phyloP scores from a whole-genome alignment of 2,329 filamentous ascomycete species.

The Penicillium sp. region DNA sequence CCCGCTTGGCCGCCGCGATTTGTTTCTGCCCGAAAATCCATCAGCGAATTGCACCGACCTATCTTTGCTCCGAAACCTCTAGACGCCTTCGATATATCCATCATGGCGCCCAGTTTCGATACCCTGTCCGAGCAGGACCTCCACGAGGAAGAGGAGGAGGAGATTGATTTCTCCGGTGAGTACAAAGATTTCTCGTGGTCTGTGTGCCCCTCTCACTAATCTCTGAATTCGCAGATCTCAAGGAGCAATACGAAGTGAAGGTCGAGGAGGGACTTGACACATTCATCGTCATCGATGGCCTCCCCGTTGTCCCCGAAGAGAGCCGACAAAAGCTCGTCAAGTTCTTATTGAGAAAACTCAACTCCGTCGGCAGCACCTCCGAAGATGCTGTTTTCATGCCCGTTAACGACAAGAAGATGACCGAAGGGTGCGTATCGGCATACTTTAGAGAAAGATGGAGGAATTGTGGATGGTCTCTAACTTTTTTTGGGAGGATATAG shows the following conservation, averaged over 20 bases:
- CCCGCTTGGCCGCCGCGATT: constrained; percentile 28
- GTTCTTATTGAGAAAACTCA: constrained; percentile 91
- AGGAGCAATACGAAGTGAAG: constrained; percentile 91
- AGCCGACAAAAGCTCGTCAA: constrained; percentile 93
- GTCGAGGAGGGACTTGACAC: constrained; percentile 94
- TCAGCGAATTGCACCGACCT: constrained; percentile 24
- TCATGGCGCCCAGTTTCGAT: constrained; percentile 91
- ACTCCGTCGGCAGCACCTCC: constrained; percentile 74
- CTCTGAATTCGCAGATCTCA: constrained; percentile 59
- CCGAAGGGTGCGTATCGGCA: constrained; percentile 65
- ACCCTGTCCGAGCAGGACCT: constrained; percentile 88
- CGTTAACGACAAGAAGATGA: constrained; percentile 78
- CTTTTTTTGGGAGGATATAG: constrained; percentile 45
- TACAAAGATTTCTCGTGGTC: constrained; percentile 19
- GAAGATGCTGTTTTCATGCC: constrained; percentile 94
- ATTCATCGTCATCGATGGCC: constrained; percentile 92
- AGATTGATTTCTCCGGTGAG: constrained; percentile 79
- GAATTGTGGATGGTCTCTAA: constrained; percentile 4
- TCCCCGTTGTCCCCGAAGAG: constrained; percentile 83
- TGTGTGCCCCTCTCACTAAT: constrained; percentile 31
- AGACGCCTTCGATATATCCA: constrained; percentile 38
- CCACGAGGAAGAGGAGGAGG: constrained; percentile 84
- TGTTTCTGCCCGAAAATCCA: constrained; percentile 39
- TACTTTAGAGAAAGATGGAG: background rate
- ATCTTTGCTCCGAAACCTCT: constrained; percentile 19